Percentiles rank a stretch among this genome's conserved stretches.
These are phyloP conservation scores for Raddia guianensis DNA, from an alignment of 176 grass and related monocot species.

Conservation along the genomic window DNA sequence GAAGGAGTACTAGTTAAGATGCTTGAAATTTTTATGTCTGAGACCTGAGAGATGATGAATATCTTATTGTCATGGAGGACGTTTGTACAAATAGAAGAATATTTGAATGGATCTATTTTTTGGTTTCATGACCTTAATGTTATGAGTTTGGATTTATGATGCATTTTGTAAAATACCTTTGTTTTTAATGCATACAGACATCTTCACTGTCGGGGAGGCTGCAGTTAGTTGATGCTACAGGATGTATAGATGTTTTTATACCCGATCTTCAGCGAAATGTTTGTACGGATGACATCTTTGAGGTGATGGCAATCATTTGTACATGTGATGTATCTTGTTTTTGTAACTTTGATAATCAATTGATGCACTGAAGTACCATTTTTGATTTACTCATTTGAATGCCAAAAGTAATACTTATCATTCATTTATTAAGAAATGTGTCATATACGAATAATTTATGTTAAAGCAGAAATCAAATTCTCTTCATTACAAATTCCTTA, in stretches of 20 bases:
- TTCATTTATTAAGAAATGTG: background rate
- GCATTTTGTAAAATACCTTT: slow-evolving; percentile 32
- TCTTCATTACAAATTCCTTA: slow-evolving; percentile 22
- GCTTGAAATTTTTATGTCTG: background rate
- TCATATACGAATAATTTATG: background rate
- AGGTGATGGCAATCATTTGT: slow-evolving; percentile 54
- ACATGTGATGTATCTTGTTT: slow-evolving; percentile 13
- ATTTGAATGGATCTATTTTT: background rate
- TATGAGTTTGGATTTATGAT: slow-evolving; percentile 16
- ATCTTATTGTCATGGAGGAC: slow-evolving; percentile 5
- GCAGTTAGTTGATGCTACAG: slow-evolving; percentile 87
- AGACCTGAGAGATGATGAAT: slow-evolving; percentile 19
- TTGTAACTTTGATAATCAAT: slow-evolving; percentile 10
- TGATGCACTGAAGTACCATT: slow-evolving; percentile 10
- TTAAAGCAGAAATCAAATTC: background rate
- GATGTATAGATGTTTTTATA: slow-evolving; percentile 69
- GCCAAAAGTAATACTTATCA: slow-evolving; percentile 7
- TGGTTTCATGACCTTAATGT: slow-evolving; percentile 19
- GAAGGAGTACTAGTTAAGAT: background rate
- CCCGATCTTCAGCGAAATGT: slow-evolving; percentile 63
- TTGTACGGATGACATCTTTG: slow-evolving; percentile 60
- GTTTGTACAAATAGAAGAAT: background rate
- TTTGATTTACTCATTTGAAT: slow-evolving; percentile 12
- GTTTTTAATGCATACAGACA: slow-evolving; percentile 55
- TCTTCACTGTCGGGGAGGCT: slow-evolving; percentile 66